Conservation (phyloP, 1,284 basidiomycete genomes). For the Rhodotorula glutinis region DNA sequence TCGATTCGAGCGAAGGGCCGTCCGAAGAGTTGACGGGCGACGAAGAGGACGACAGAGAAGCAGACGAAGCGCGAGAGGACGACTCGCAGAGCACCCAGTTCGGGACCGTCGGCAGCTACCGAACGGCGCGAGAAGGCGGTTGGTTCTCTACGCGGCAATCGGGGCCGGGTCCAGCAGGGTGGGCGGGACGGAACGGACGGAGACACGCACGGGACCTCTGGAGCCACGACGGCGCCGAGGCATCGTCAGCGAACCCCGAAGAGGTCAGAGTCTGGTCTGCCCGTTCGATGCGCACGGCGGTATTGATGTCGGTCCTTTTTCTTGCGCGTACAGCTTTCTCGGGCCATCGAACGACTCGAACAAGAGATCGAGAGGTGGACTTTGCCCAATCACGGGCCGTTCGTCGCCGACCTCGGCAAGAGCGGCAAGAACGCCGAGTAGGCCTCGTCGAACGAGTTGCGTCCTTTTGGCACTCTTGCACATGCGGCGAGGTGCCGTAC, state of each 20-base stretch:
- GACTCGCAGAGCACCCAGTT: not conserved
- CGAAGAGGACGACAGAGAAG: not conserved
- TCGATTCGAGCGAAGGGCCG: too few species aligned
- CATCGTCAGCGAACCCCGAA: not conserved
- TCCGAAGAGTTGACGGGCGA: not conserved
- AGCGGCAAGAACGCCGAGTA: too few species aligned
- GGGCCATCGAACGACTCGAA: slow-evolving; percentile 17
- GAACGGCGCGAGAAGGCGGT: slow-evolving; percentile 11
- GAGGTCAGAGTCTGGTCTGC: slow-evolving; percentile 3
- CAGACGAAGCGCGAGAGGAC: not conserved
- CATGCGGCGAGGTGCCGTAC: too few species aligned
- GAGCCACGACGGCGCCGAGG: not conserved
- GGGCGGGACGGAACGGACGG: not conserved
- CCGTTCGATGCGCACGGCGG: too few species aligned
- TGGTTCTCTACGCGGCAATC: not conserved
- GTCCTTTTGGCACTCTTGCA: too few species aligned
- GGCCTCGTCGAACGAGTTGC: too few species aligned
- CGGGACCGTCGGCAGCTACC: slow-evolving; percentile 17
- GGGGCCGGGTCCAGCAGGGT: not conserved
- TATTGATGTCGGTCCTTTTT: too few species aligned
- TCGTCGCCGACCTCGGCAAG: slow-evolving; percentile 18
- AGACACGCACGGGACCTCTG: slow-evolving; percentile 5
- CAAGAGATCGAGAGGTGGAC: slow-evolving; percentile 14
- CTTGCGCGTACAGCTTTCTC: slow-evolving; percentile 1
- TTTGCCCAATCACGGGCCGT: slow-evolving; percentile 9